Base-by-base conservation (phyloP, 2,329 filamentous ascomycete species). In the Akanthomyces uredinophilus region DNA sequence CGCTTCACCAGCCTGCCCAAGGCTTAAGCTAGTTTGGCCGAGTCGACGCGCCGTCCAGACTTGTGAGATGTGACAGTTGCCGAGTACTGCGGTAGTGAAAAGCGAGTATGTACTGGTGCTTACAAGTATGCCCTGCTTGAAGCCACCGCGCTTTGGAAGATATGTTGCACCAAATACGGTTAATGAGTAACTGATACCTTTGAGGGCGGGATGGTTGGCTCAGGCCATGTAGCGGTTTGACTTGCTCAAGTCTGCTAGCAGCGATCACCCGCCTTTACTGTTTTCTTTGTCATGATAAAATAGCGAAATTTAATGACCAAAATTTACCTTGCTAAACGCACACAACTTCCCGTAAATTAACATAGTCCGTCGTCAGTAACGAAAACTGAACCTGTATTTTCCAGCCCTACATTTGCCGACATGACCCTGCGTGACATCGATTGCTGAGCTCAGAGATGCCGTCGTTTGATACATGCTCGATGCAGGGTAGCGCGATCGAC, bases 1-100 rank as follows among this genome's bases (percentile, higher is more conserved):
- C 83, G 90, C 74, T 92, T 88, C 77, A 91, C 90, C 49, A 78
- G 83, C 65, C 78, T 88, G 62, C 79, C 85, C 71, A 83, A 86
- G 79, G 80, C 84, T 49, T 75, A 72, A 68, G 54, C 24, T 27
- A 29, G 27, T 13, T n/a, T 4, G n/a, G n/a, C n/a, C 27, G 24
- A 5, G 18, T 50, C 16, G 14, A 50, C 2, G 47, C 13, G 7
- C 14, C 24, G n/a, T 29, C 47, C 6, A 24, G 18, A 14, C 47
- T 8, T 13, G 47, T 16, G 22, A 11, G 16, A 27, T 50, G 29
- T 16, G 18, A 32, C 18, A 37, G 6, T 32, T 16, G 27, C 13
- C n/a, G 22, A 44, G 49, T 50, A 11, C 41, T 22, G 39, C 39
- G 14, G 22, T 47, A 16, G 27, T 37, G 43, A 43, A 41, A 29